Conservation (phyloP, 2,329 filamentous ascomycete species). For the Neofusicoccum umdonicola region DNA sequence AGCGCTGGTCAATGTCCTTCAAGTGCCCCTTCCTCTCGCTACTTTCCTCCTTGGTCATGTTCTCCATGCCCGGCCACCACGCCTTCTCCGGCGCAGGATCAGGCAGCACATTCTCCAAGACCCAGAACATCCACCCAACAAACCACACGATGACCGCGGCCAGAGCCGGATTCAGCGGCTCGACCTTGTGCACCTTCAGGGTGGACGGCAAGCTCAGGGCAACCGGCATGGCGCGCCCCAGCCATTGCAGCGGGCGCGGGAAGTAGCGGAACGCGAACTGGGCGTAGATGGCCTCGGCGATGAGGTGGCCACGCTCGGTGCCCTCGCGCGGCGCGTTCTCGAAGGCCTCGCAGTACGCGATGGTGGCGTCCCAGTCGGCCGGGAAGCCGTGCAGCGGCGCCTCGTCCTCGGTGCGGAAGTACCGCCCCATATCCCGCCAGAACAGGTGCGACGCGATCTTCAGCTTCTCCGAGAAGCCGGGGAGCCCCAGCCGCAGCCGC, state of each 20-base stretch:
- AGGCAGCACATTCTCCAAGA: not conserved
- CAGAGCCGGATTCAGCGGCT: not conserved
- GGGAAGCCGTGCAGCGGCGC: not conserved
- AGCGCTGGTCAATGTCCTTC: not conserved
- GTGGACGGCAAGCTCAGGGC: not conserved
- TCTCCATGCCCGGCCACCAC: not conserved
- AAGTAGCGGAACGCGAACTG: not conserved
- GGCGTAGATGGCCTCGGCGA: not conserved
- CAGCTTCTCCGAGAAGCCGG: not conserved
- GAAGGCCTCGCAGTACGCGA: not conserved
- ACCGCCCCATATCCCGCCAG: not conserved
- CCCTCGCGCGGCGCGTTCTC: not conserved
- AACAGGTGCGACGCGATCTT: not conserved
- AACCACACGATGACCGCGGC: not conserved
- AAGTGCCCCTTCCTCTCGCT: not conserved
- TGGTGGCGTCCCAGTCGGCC: not conserved
- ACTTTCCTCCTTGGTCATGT: not conserved
- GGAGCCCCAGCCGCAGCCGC: not conserved
- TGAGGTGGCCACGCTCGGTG: not conserved
- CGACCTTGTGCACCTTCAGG: not conserved
- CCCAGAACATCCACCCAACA: not conserved
- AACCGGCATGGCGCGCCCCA: not conserved
- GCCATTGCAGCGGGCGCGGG: not conserved
- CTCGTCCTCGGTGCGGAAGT: not conserved
- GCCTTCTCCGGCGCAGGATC: slow-evolving; percentile 1